A percentile compares a stretch with the other conserved stretches of the same genome.
These are phyloP conservation scores for Starmerella floris DNA, from an alignment of 805 yeast species.

Conservation along the genomic window DNA sequence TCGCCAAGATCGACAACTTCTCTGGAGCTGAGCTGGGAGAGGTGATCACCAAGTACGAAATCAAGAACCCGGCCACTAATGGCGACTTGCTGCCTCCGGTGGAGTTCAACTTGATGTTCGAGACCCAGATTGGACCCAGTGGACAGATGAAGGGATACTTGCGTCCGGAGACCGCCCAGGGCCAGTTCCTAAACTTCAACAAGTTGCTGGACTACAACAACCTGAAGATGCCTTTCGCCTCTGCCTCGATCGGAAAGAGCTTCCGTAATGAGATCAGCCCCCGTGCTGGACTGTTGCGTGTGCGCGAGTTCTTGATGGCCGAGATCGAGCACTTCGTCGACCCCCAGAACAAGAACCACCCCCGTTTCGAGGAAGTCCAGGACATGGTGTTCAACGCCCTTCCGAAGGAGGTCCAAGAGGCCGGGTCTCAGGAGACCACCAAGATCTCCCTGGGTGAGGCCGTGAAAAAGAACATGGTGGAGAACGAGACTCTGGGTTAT, in stretches of 20 bases:
- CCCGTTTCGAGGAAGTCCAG: constrained; percentile 61
- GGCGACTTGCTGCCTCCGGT: constrained; percentile 77
- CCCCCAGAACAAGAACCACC: constrained; percentile 74
- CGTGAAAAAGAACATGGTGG: constrained; percentile 74
- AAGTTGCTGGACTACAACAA: constrained; percentile 90
- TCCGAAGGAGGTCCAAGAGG: constrained; percentile 76
- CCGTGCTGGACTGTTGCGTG: constrained; percentile 92
- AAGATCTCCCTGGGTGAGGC: constrained; percentile 78
- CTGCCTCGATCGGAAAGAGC: constrained; percentile 96
- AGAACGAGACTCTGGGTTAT: constrained; percentile 93
- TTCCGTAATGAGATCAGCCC: constrained; percentile 99
- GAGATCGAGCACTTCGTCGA: constrained; percentile 98
- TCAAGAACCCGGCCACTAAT: constrained; percentile 83
- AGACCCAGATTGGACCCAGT: constrained; percentile 97
- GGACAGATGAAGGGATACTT: constrained; percentile 90
- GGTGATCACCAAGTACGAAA: constrained; percentile 66
- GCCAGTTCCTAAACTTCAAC: constrained; percentile 91
- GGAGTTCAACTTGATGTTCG: constrained; percentile 97
- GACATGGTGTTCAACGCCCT: constrained; percentile 63
- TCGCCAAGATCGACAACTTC: constrained; percentile 86
- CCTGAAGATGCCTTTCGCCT: constrained; percentile 97
- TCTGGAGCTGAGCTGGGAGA: constrained; percentile 89
- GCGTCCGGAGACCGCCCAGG: constrained; percentile 99
- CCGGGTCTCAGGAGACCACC: constrained; percentile 60
- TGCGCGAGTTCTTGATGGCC: constrained; percentile 98